phyloP scores from a whole-genome alignment of 257 asterid species.

The Solanum microdontum region DNA sequence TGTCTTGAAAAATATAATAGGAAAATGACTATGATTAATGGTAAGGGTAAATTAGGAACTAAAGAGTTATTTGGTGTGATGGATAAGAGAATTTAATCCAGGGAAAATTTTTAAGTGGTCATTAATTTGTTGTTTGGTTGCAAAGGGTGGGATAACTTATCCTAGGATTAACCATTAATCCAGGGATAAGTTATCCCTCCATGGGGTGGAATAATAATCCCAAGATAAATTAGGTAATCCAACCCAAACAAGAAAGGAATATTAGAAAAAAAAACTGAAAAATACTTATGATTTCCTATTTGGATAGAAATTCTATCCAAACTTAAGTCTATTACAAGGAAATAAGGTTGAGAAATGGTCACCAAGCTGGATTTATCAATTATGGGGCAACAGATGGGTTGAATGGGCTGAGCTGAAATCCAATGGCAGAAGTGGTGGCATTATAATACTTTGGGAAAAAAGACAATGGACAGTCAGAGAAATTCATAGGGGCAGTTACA shows the following conservation, averaged over 20 bases:
- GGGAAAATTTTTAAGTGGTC: background rate
- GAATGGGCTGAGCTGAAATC: background rate
- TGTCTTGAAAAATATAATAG: background rate
- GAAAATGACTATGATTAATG: background rate
- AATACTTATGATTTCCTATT: background rate
- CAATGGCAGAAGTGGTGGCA: background rate
- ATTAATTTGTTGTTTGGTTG: background rate
- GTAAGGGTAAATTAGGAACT: background rate
- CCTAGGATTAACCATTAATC: background rate
- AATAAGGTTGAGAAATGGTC: background rate
- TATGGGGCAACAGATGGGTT: background rate
- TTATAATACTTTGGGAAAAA: background rate
- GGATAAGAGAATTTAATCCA: background rate
- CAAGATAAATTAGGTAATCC: background rate
- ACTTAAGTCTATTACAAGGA: background rate
- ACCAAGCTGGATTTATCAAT: background rate
- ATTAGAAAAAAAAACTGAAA: too few species aligned
- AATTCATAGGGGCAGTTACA: background rate
- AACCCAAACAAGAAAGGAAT: too few species aligned
- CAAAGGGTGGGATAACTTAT: background rate
- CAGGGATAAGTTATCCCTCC: background rate
- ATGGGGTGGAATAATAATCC: background rate
- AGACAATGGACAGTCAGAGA: background rate
- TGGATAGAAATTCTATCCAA: background rate
- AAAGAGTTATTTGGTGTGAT: background rate